phyloP scores from a whole-genome alignment of 495 filamentous ascomycete species.

The Talaromyces liani region DNA sequence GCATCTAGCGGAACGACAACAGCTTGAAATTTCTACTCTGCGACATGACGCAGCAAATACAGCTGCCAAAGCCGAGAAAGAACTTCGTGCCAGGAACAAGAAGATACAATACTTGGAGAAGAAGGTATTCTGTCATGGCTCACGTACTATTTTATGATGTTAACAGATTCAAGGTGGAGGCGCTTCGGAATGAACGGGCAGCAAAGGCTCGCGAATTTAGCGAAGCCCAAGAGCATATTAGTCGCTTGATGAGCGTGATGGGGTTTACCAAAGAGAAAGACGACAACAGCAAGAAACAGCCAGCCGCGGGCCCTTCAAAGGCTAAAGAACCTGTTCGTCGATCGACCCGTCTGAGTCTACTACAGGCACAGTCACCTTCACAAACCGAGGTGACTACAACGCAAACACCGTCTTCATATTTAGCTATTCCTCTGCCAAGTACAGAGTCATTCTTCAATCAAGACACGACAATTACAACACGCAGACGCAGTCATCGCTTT shows the following conservation, averaged over 20 bases:
- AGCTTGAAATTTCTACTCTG: conserved; percentile 19
- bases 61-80: conserved; percentile 18
- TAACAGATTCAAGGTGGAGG: conserved; percentile 23
- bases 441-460: not conserved
- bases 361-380: conserved; percentile 6
- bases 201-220: conserved; percentile 41
- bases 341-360: not conserved
- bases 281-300: not conserved
- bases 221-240: conserved; percentile 42
- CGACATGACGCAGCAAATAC: conserved; percentile 21
- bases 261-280: conserved; percentile 22
- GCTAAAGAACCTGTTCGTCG: conserved; percentile 14
- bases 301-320: not conserved
- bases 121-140: conserved; percentile 23
- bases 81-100: conserved; percentile 29
- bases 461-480: not conserved
- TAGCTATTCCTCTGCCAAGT: not conserved
- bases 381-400: not conserved
- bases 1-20: conserved; percentile 8
- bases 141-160: not conserved
- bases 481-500: conserved; percentile 1
- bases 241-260: conserved; percentile 41
- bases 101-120: conserved; percentile 30
- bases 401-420: not conserved
- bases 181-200: conserved; percentile 31